These are phyloP conservation scores for Kalanchoe fedtschenkoi DNA, from an alignment of 164 flowering plant species.

Conservation along the genomic window DNA sequence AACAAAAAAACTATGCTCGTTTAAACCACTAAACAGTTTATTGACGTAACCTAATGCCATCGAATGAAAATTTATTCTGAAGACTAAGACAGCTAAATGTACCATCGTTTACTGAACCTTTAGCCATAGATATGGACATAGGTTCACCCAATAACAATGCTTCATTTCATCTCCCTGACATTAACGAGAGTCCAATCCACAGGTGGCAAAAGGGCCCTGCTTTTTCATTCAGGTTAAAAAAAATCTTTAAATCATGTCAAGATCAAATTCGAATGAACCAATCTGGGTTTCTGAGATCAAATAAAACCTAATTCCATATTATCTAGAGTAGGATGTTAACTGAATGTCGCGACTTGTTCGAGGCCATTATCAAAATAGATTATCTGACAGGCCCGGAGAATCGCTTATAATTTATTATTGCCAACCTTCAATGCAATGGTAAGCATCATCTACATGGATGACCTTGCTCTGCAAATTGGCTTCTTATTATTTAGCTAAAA, in stretches of 20 bases:
- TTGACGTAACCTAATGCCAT: not conserved
- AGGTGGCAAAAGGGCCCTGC: slow-evolving; percentile 16
- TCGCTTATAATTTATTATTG: not conserved
- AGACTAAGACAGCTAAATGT: not conserved
- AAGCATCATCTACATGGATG: not conserved
- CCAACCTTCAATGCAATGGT: slow-evolving; percentile 3
- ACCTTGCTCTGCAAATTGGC: slow-evolving; percentile 3
- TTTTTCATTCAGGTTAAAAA: slow-evolving; percentile 18
- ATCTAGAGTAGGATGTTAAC: too few relatives aligned
- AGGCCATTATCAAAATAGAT: not conserved
- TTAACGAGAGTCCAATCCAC: slow-evolving; percentile 21
- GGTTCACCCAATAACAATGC: too few relatives aligned
- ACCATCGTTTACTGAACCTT: slow-evolving; percentile 19
- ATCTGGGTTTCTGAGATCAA: too few relatives aligned
- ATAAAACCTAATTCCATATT: too few relatives aligned
- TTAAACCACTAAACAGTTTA: not conserved
- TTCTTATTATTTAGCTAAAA: too few relatives aligned
- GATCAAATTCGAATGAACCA: too few relatives aligned
- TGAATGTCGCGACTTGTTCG: not conserved
- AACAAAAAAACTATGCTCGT: too few relatives aligned
- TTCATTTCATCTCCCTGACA: too few relatives aligned
- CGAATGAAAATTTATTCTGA: not conserved
- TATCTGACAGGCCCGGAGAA: slow-evolving; percentile 1
- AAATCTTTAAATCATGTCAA: too few relatives aligned
- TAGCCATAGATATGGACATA: too few relatives aligned